Evolutionary conservation across 257 asterid genomes (phyloP), one percentile per base, ranked within the genome.

Genomic region (Jaltomata sinuosa): DNA sequence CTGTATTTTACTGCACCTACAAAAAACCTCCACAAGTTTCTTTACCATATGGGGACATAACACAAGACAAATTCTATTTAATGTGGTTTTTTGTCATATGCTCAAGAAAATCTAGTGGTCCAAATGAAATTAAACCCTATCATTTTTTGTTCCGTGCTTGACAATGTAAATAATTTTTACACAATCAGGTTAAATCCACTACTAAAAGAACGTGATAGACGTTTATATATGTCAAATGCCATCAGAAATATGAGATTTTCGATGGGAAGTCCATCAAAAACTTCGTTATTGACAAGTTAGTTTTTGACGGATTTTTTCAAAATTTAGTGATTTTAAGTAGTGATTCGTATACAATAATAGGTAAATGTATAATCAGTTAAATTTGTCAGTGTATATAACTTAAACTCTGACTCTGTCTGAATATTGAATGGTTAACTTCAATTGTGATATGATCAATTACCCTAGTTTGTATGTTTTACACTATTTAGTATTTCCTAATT

Each of bases 41-140:
- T 8, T 69, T 76, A 76, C 42, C 81, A 47, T 76, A 47, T 47
- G 81, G 81, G 34, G 36, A 47, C 42, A 76, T 76, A 76, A 15
- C 22, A 76, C 81, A 76, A 76, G 81, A 76, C 81, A 76, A 76
- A 76, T 22, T 14, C 61, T 15, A 45, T 76, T 76, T 76, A 76
- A 47, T 47, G 40, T 47, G 27, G 2, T 47, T 9, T 71, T 12
- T 47, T 27, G 81, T 45, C 59, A 3, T 76, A 47, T 76, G 9
- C 40, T 76, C 61, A 76, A 76, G 57, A 76, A 27, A 47, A 76
- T 14, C 12, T 76, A 49, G 81, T 47, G 81, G 81, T 76, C 81
- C 34, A 47, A 25, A 3, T 47, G 61, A 47, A 49, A n/a, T n/a
- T n/a, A n/a, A 45, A 22, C 25, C 81, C 42, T 47, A 76, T 27